phyloP scores from a whole-genome alignment of 176 grass and related monocot species.

The Aegilops bicornis region DNA sequence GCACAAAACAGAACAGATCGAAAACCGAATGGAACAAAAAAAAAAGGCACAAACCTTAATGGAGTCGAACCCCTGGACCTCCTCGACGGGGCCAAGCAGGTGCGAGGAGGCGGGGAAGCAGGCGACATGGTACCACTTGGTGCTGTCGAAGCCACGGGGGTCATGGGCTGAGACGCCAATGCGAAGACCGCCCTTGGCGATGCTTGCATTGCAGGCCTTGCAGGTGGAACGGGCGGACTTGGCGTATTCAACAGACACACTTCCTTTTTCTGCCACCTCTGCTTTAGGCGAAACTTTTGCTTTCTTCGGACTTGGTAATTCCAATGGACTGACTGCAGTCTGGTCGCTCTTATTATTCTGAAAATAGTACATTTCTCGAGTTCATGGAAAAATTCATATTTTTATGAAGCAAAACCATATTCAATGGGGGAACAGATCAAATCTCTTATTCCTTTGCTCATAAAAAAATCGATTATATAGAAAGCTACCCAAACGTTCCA shows the following conservation, averaged over 20 bases:
- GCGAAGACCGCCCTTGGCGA: conserved; percentile 36
- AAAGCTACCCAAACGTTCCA: not conserved
- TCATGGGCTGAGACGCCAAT: conserved; percentile 38
- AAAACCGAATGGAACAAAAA: not conserved
- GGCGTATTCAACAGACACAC: conserved; percentile 37
- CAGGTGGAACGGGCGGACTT: conserved; percentile 47
- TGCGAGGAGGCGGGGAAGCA: conserved; percentile 58
- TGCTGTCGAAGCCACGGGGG: conserved; percentile 52
- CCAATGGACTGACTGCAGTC: not conserved
- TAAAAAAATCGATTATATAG: not conserved
- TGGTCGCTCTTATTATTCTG: conserved; percentile 45
- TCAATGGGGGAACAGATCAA: not conserved
- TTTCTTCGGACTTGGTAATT: conserved; percentile 49
- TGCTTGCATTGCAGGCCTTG: conserved; percentile 35
- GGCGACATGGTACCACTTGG: conserved; percentile 64
- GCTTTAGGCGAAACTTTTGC: conserved; percentile 43
- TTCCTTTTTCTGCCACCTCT: conserved; percentile 24
- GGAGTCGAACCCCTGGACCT: conserved; percentile 59
- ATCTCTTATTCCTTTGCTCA: not conserved
- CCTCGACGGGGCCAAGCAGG: conserved; percentile 43
- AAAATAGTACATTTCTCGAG: not conserved
- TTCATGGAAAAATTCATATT: not conserved
- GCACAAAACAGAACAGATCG: not conserved
- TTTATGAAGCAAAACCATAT: not conserved
- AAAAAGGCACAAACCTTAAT: conserved; percentile 53